Base-by-base conservation (phyloP, 164 flowering plant genomes). In the Aristolochia contorta region DNA sequence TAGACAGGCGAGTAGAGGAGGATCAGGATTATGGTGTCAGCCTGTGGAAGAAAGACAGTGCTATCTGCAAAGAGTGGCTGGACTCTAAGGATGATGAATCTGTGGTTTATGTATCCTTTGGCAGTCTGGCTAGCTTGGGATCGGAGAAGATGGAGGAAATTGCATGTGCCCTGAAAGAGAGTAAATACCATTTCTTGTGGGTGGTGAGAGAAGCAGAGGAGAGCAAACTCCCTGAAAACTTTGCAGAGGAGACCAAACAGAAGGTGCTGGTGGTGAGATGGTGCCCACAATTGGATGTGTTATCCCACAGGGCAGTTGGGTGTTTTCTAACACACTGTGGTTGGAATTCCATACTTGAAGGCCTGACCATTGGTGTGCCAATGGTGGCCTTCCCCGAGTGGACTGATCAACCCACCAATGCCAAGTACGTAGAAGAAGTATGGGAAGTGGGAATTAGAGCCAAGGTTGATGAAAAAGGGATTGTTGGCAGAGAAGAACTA, bases 331-430 rank as follows among this genome's bases (percentile, higher is more conserved):
- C 63, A 30, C 63, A 60, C 30, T 60, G 63, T 37, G 80, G 80
- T 0, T 76, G 77, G 77, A 76, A 76, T 47, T 76, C 77, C 5
- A 71, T 68, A 9, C 6, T 65, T 1, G 80, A 73, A 55, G 77
- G 66, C 19, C 48, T 76, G 65, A 71, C 73, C 63, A 32, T 73
- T 16, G 77, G 80, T 1, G 73, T 73, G 60, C 77, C 77, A 9
- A 63, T 76, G 73, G 69, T 73, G 18, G 73, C 49, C 15, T 46
- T 68, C 47, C 77, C 80, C 1, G 73, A 65, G 32, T 73, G 71
- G 75, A 43, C 65, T 0, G 80, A 76, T 55, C 80, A 76, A 47
- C 58, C 73, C 13, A 73, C 69, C 13, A 65, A 71, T 64, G 74
- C 80, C 16, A 76, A 73, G 73, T 59, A 62, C 33, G 58, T 76